Base-by-base conservation (phyloP, 2,329 filamentous ascomycete genomes). In the Stemphylium beticola region DNA sequence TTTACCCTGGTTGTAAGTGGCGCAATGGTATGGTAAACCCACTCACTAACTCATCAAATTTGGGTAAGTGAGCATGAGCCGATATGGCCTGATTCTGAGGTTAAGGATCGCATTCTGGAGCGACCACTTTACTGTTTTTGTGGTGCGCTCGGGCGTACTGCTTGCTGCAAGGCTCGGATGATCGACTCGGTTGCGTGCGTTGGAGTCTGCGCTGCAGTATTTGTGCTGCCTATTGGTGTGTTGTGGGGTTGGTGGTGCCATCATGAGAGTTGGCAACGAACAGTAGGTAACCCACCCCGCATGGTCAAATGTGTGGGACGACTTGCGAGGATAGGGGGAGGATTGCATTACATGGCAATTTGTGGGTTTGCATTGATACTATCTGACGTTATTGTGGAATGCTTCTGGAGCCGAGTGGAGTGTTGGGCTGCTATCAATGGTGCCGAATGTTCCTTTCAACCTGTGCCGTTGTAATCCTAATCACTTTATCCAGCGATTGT, bases 1-100 rank as follows among this genome's bases (percentile, higher is more conserved):
- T 36, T 24, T 14, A 20, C 26, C 42, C 36, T 36, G 20, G 20
- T n/a, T 22, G 32, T 45, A 20, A 36, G 31, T 45, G 42, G 42
- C 17, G 32, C 42, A 45, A 24, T 11, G 20, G 31, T 20, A 17
- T 34, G 36, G 20, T 14, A 15, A 45, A 36, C 44, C 44, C 44
- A 38, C 24, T 5, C 14, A 15, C 26, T 29, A 32, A 43, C 15
- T 20, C 14, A 36, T 45, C 45, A 49, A 38, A 45, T 41, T 55
- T 34, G 52, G 47, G 36, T 46, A 55, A 37, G 47, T 39, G 20
- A 33, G 22, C 24, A 55, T 50, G 47, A 39, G 47, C 52, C 40
- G 52, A 55, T 34, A 55, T 55, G 52, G 52, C 52, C 52, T 55
- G 52, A 55, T 55, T 51, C 20, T 31, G 32, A 39, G 20, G 15